phyloP scores from a whole-genome alignment of 345 rosid species.

The Pistacia vera region DNA sequence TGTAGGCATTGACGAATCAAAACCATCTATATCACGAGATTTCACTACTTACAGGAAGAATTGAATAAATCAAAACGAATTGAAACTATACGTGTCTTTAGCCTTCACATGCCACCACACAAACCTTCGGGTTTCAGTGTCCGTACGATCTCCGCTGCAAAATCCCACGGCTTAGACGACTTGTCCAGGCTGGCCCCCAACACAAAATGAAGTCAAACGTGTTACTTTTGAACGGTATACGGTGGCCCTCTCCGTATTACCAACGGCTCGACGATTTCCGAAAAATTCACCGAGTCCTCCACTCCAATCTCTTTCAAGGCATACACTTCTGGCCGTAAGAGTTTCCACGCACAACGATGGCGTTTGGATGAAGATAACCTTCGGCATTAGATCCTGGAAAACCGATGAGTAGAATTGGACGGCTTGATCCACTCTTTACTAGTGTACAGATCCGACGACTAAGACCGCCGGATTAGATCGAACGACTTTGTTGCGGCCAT shows the following conservation, averaged over 20 bases:
- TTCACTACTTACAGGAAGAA: slow-evolving; percentile 64
- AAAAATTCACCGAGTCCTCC: slow-evolving; percentile 61
- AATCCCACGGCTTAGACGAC: slow-evolving; percentile 54
- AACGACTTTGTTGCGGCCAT: slow-evolving; percentile 42
- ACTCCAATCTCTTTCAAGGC: slow-evolving; percentile 85
- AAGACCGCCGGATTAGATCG: slow-evolving; percentile 31
- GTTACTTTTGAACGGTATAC: slow-evolving; percentile 52
- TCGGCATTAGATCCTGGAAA: slow-evolving; percentile 82
- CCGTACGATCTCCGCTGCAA: slow-evolving; percentile 80
- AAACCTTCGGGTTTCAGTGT: slow-evolving; percentile 89
- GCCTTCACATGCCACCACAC: slow-evolving; percentile 78
- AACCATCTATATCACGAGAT: slow-evolving; percentile 67
- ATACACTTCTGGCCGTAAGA: slow-evolving; percentile 67
- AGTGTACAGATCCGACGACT: slow-evolving; percentile 49
- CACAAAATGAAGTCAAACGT: slow-evolving; percentile 82
- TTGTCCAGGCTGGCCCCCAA: slow-evolving; percentile 72
- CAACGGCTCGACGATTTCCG: slow-evolving; percentile 77
- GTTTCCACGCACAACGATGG: slow-evolving; percentile 80
- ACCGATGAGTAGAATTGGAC: slow-evolving; percentile 74
- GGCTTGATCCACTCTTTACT: slow-evolving; percentile 68
- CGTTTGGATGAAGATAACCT: slow-evolving; percentile 61
- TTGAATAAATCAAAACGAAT: slow-evolving; percentile 94
- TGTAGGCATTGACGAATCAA: slow-evolving; percentile 62
- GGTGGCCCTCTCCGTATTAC: slow-evolving; percentile 66
- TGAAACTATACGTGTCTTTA: slow-evolving; percentile 90